Evolutionary conservation across 2,329 filamentous ascomycete species (phyloP).

Genomic region (Colletotrichum tamarilloi): DNA sequence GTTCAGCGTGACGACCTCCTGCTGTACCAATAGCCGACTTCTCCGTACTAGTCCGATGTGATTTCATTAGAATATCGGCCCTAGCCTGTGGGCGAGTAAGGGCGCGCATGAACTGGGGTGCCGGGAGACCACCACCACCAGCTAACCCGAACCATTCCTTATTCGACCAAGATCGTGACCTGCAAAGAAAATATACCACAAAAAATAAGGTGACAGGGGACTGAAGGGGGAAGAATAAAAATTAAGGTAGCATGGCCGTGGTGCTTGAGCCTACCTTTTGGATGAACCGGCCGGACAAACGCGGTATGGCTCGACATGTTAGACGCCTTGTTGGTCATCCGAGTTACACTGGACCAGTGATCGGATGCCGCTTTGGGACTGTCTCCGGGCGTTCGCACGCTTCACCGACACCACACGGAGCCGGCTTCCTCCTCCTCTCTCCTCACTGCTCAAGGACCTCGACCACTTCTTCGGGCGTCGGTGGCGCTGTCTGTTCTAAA

Average conservation of each 20-base stretch:
- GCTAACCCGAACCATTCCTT: constrained; percentile 10
- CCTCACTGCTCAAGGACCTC: not conserved
- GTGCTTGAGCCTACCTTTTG: constrained; percentile 5
- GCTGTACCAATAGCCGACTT: not conserved
- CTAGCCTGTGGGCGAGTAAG: constrained; percentile 9
- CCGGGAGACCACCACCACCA: not conserved
- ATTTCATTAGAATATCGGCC: not conserved
- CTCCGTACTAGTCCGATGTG: not conserved
- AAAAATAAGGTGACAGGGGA: not conserved
- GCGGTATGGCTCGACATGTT: constrained; percentile 11
- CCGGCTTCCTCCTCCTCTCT: not conserved
- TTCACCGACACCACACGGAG: constrained; percentile 6
- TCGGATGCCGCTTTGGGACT: constrained; percentile 32
- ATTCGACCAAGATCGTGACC: constrained; percentile 27
- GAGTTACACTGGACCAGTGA: constrained; percentile 27
- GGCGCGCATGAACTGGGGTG: constrained; percentile 13
- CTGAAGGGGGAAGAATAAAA: not conserved
- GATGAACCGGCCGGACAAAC: constrained; percentile 17
- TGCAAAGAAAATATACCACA: not conserved
- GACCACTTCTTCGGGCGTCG: not conserved
- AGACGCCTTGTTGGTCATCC: constrained; percentile 20
- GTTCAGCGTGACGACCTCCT: too few relatives aligned
- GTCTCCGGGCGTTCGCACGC: constrained; percentile 7
- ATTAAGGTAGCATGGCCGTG: constrained; percentile 10
- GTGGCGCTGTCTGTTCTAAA: not conserved